Base-by-base conservation (phyloP, 805 yeast species). In the Scheffersomyces ergatensis region DNA sequence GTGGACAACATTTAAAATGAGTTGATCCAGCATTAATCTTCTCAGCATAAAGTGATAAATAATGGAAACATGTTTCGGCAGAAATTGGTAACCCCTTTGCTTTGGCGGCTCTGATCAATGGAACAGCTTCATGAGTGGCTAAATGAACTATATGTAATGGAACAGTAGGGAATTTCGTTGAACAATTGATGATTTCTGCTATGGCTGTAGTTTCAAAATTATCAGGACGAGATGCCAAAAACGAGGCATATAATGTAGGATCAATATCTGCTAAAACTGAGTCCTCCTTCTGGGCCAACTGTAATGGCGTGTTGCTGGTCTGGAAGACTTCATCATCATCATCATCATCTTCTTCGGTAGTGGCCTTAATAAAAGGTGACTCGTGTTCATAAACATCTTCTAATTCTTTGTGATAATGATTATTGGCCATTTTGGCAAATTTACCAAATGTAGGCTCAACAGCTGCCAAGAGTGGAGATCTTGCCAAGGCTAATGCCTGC, bases 51-150 rank as follows among this genome's bases (percentile, higher is more conserved):
- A 90, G 70, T 2, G 92, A 76, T 39, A 90, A 70, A 61, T 90
- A 90, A 60, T 90, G 98, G 77, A 89, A 90, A 61, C 98, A 90
- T 0, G 98, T 92, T 60, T 90, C 98, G 2, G 89, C 96, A 0
- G 93, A 70, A 38, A 90, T 71, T 24, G 86, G 87, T 35, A 85
- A 62, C 0, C 74, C 73, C 33, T 62, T 55, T 4, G 67, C 62
- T 45, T 82, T 81, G 3, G 97, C 97, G 15, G 78, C 71, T 31
- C 72, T 62, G 14, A 90, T 65, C 43, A 85, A 55, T 6, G 96
- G 95, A 8, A 92, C 61, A 0, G 95, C 96, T 51, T 86, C 82
- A 47, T 85, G 80, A 0, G 96, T 81, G 1, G 97, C 95, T 48
- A 90, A 68, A 62, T 90, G 98, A 14, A 90, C 98, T 43, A 90